Evolutionary conservation across 768 basidiomycete species (phyloP).

Genomic region (Boletus tylopilopsis): DNA sequence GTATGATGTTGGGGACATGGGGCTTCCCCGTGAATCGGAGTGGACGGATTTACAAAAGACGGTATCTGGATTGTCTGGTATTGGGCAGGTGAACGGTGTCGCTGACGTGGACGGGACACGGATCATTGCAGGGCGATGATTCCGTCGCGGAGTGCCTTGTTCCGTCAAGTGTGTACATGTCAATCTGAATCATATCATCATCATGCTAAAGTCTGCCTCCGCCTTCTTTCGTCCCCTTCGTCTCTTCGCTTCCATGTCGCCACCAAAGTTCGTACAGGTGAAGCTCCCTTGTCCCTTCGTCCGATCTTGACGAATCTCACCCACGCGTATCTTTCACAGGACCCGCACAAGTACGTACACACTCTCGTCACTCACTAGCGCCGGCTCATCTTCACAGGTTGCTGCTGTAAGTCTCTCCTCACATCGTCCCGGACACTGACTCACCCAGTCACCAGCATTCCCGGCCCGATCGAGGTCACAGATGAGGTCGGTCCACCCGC

Average conservation of each 20-base stretch:
- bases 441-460: slow-evolving; percentile 40
- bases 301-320: neutral
- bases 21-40: slow-evolving; percentile 82
- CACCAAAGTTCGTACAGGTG: slow-evolving; percentile 19
- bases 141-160: slow-evolving; percentile 14
- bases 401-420: slow-evolving; percentile 37
- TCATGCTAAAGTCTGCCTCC: slow-evolving; percentile 2
- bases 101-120: slow-evolving; percentile 29
- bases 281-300: too few species aligned
- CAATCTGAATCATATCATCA: neutral
- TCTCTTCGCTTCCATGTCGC: slow-evolving; percentile 13
- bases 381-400: slow-evolving; percentile 35
- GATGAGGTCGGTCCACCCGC: slow-evolving; percentile 44
- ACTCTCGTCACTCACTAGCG: slow-evolving; percentile 19
- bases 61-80: slow-evolving; percentile 61
- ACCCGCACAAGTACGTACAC: slow-evolving; percentile 46
- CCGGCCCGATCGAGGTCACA: slow-evolving; percentile 60
- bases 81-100: slow-evolving; percentile 40
- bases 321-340: slow-evolving; percentile 17
- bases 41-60: slow-evolving; percentile 94
- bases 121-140: slow-evolving; percentile 34
- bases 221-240: neutral
- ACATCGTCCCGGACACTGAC: neutral
- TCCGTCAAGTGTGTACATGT: neutral
- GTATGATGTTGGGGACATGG: slow-evolving; percentile 93